Conservation (phyloP, 495 filamentous ascomycete genomes). For the Lasiosphaeria hispida region DNA sequence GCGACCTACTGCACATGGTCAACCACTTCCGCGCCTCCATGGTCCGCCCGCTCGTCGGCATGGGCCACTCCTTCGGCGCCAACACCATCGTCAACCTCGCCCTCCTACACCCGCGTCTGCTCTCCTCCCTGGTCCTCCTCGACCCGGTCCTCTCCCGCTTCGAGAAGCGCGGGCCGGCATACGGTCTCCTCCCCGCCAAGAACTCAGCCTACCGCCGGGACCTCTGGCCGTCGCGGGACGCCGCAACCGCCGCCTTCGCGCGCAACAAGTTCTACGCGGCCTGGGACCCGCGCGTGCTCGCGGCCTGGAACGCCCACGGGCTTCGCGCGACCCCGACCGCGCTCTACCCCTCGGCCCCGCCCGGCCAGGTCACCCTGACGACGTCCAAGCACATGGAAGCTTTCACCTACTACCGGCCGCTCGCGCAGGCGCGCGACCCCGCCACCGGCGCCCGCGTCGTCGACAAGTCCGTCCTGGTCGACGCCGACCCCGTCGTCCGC, state of each 20-base stretch:
- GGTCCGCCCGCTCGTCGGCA: conserved; percentile 81
- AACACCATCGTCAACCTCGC: conserved; percentile 60
- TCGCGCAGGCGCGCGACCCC: conserved; percentile 32
- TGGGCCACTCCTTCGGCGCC: conserved; percentile 90
- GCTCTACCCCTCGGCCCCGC: conserved; percentile 46
- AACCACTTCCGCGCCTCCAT: conserved; percentile 81
- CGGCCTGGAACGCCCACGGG: conserved; percentile 62
- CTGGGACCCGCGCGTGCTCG: conserved; percentile 73
- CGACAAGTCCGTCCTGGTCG: conserved; percentile 17
- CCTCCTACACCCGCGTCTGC: conserved; percentile 77
- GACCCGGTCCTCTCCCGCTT: conserved; percentile 66
- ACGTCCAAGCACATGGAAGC: conserved; percentile 63
- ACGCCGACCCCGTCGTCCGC: conserved; percentile 11
- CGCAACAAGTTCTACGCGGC: conserved; percentile 63
- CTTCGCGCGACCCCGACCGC: conserved; percentile 52
- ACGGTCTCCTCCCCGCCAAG: conserved; percentile 29
- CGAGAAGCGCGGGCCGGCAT: conserved; percentile 26
- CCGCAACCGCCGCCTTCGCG: conserved; percentile 59
- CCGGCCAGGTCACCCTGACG: conserved; percentile 50
- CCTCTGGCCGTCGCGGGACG: conserved; percentile 64
- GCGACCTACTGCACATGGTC: conserved; percentile 84
- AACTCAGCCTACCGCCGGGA: conserved; percentile 61
- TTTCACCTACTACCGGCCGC: conserved; percentile 51
- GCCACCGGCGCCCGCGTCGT: conserved; percentile 14
- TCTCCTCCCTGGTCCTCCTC: conserved; percentile 71